phyloP scores from a whole-genome alignment of 2,329 filamentous ascomycete species.

The Scedosporium apiospermum region DNA sequence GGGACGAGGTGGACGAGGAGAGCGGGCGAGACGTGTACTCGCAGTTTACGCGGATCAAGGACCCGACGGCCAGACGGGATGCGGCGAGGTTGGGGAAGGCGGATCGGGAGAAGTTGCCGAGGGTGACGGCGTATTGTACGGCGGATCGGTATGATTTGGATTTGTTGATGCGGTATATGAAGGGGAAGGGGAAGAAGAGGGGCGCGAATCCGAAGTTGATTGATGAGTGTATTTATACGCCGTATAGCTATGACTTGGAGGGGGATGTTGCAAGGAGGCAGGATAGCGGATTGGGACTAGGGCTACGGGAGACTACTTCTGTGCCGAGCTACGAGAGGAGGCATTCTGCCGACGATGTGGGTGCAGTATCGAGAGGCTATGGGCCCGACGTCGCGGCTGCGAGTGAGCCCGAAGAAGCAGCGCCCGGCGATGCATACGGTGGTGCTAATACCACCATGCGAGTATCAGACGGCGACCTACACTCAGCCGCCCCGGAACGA shows the following conservation, averaged over 20 bases:
- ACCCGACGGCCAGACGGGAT: conserved; percentile 84
- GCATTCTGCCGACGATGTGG: conserved; percentile 68
- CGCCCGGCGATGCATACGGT: too few relatives aligned
- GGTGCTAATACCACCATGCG: conserved; percentile 12
- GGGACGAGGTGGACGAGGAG: conserved; percentile 76
- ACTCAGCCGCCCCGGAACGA: conserved; percentile 16
- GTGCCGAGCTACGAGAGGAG: conserved; percentile 51
- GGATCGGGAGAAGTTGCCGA: conserved; percentile 74
- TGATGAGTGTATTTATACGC: conserved; percentile 95
- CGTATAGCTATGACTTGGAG: conserved; percentile 66
- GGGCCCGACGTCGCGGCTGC: conserved; percentile 17
- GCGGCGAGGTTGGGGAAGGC: conserved; percentile 89
- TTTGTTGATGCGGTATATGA: conserved; percentile 79
- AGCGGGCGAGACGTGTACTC: conserved; percentile 93
- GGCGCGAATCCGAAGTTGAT: conserved; percentile 84
- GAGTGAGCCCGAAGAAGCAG: conserved; percentile 20
- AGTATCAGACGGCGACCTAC: neutral
- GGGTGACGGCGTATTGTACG: conserved; percentile 95
- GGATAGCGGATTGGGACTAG: conserved; percentile 14
- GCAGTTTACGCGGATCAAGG: conserved; percentile 95
- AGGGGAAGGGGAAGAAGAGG: conserved; percentile 67
- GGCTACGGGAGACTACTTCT: conserved; percentile 19
- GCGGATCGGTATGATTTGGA: conserved; percentile 88
- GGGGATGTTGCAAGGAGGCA: conserved; percentile 22
- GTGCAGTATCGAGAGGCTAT: conserved; percentile 26